Evolutionary conservation across 2,329 filamentous ascomycete species (phyloP).

Genomic region (Leptosphaerulina australis): DNA sequence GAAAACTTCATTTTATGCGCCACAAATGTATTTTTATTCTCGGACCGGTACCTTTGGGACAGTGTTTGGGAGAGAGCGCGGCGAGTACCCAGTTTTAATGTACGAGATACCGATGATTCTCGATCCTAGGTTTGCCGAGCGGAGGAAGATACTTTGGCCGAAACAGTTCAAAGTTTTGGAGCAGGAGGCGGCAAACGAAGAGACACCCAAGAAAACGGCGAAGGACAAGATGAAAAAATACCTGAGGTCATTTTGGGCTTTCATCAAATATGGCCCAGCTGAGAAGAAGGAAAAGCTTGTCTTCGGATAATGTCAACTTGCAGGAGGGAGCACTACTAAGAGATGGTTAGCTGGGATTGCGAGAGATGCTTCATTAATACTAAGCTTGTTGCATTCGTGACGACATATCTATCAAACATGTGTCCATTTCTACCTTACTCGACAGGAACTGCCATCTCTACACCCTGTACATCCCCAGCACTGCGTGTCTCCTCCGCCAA

Average conservation of each 20-base stretch:
- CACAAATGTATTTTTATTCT: background rate
- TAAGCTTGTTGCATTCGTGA: no score
- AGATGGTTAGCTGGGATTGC: no score
- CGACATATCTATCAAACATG: background rate
- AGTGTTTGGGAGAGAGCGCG: background rate
- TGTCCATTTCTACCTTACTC: background rate
- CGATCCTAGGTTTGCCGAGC: background rate
- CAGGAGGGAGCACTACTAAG: no score
- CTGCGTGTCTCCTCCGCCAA: slow-evolving; percentile 1
- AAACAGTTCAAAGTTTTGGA: background rate
- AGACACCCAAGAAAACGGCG: no score
- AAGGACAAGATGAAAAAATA: no score
- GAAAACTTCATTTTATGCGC: background rate
- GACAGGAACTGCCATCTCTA: background rate
- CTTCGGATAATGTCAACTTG: no score
- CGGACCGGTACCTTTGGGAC: background rate
- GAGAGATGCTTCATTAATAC: no score
- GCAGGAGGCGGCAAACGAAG: no score
- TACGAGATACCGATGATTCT: background rate
- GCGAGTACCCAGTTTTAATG: background rate
- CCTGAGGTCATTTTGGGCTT: no score
- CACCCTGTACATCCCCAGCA: background rate
- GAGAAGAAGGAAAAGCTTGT: no score
- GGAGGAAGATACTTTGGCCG: background rate
- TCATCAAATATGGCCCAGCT: no score